These are phyloP conservation scores for Tricholoma bakamatsutake DNA, from an alignment of 768 basidiomycete genomes.

Conservation along the genomic window DNA sequence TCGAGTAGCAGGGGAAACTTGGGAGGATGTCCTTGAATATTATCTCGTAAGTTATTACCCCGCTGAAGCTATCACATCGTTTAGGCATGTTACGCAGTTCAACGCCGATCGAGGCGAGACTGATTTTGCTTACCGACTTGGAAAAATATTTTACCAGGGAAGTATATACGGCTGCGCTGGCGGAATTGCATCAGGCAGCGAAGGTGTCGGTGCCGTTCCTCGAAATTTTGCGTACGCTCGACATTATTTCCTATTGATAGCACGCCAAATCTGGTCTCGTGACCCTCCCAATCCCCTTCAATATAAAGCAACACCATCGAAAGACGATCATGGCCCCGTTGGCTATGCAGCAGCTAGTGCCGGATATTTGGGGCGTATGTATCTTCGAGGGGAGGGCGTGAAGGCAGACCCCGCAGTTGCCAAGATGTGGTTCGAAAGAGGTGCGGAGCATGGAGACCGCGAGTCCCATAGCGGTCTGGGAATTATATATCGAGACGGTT, in stretches of 20 bases:
- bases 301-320: slow-evolving; percentile 32
- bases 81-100: slow-evolving; percentile 47
- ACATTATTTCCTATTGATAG: slow-evolving; percentile 81
- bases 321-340: slow-evolving; percentile 48
- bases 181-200: slow-evolving; percentile 81
- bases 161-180: slow-evolving; percentile 79
- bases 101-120: slow-evolving; percentile 91
- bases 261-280: slow-evolving; percentile 82
- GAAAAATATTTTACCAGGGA: slow-evolving; percentile 95
- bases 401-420: slow-evolving; percentile 69
- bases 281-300: slow-evolving; percentile 58
- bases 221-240: slow-evolving; percentile 73
- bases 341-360: slow-evolving; percentile 75
- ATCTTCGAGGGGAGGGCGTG: slow-evolving; percentile 87
- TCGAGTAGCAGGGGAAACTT: slow-evolving; percentile 85
- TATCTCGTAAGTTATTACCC: slow-evolving; percentile 54
- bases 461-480: slow-evolving; percentile 90
- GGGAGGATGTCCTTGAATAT: slow-evolving; percentile 90
- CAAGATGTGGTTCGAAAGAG: slow-evolving; percentile 94
- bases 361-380: slow-evolving; percentile 90
- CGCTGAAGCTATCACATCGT: neutral
- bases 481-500: slow-evolving; percentile 87
- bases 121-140: slow-evolving; percentile 85
- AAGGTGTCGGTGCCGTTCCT: slow-evolving; percentile 87
- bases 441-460: slow-evolving; percentile 70